Conservation (phyloP, 2,329 filamentous ascomycete genomes). For the Microsporum ferrugineum region DNA sequence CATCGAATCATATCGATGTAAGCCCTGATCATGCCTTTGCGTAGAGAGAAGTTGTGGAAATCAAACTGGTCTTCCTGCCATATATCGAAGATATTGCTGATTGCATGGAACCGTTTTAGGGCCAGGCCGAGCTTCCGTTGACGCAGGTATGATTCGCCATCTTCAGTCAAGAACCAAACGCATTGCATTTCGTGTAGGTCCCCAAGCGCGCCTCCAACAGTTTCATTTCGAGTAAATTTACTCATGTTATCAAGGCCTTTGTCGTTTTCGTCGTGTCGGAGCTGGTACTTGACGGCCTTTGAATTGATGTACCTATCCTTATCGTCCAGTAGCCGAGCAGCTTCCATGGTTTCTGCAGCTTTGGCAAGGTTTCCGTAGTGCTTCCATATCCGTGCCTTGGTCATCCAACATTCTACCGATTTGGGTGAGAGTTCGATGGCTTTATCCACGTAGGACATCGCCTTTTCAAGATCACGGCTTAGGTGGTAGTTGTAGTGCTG, state of each 20-base stretch:
- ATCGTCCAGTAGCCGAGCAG: constrained; percentile 71
- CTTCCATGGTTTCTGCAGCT: constrained; percentile 79
- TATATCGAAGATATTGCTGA: constrained; percentile 87
- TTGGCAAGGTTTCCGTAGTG: constrained; percentile 68
- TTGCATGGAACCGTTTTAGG: constrained; percentile 78
- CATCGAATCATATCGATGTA: constrained; percentile 95
- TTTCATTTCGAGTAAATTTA: constrained; percentile 86
- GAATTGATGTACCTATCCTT: constrained; percentile 97
- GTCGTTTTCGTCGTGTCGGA: constrained; percentile 84
- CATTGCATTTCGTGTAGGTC: constrained; percentile 98
- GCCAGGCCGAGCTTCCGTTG: constrained; percentile 74
- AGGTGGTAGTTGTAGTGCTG: constrained; percentile 93
- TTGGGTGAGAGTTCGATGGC: constrained; percentile 68
- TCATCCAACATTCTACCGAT: constrained; percentile 87
- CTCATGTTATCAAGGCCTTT: constrained; percentile 78
- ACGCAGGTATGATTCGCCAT: constrained; percentile 77
- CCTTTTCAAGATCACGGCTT: constrained; percentile 73
- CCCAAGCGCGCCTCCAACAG: constrained; percentile 71
- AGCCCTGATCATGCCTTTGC: constrained; percentile 88
- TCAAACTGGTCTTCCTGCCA: constrained; percentile 99
- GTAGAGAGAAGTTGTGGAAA: constrained; percentile 94
- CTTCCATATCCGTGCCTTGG: constrained; percentile 89
- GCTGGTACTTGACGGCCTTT: constrained; percentile 92
- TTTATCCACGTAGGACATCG: constrained; percentile 69
- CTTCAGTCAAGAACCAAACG: constrained; percentile 92